A percentile compares a stretch with the other conserved stretches of the same genome.
phyloP scores from a whole-genome alignment of 2,329 filamentous ascomycete genomes.

The Colletotrichum navitas region DNA sequence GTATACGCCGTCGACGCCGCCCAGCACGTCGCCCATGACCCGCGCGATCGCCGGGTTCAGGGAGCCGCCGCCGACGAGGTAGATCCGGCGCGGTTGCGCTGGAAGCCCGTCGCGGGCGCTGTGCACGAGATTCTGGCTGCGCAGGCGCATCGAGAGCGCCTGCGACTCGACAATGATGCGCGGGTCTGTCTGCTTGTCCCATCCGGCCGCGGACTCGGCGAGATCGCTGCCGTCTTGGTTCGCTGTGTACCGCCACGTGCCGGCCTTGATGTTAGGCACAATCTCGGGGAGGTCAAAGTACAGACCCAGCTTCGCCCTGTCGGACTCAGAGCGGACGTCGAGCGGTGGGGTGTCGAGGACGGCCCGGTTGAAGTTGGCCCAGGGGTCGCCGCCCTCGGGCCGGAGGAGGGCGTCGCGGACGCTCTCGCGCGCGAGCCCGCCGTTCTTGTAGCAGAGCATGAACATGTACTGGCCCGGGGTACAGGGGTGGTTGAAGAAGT shows the following conservation, averaged over 20 bases:
- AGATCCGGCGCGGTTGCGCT: constrained; percentile 87
- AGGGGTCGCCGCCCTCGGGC: constrained; percentile 66
- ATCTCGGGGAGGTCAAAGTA: constrained; percentile 97
- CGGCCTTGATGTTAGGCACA: constrained; percentile 88
- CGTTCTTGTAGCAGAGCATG: constrained; percentile 99
- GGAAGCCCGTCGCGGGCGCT: constrained; percentile 69
- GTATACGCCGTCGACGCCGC: constrained; percentile 87
- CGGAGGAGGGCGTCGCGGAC: constrained; percentile 84
- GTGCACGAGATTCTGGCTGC: constrained; percentile 81
- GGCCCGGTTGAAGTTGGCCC: constrained; percentile 84
- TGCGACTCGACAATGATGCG: constrained; percentile 95
- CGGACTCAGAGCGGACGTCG: constrained; percentile 65
- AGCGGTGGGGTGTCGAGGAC: constrained; percentile 78
- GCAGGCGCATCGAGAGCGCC: constrained; percentile 88
- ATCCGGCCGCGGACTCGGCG: constrained; percentile 56
- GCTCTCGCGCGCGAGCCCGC: constrained; percentile 90
- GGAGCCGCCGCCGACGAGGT: constrained; percentile 93
- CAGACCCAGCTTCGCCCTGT: constrained; percentile 86
- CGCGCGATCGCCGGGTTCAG: constrained; percentile 90
- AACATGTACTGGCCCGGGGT: constrained; percentile 97
- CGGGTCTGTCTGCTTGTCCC: constrained; percentile 77
- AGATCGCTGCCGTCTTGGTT: constrained; percentile 63
- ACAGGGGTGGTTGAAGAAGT: constrained; percentile 98
- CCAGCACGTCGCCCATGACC: constrained; percentile 86
- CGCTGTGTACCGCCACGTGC: constrained; percentile 86